These are phyloP conservation scores for Penicillium cataractarum DNA, from an alignment of 495 filamentous ascomycete genomes.

Conservation along the genomic window DNA sequence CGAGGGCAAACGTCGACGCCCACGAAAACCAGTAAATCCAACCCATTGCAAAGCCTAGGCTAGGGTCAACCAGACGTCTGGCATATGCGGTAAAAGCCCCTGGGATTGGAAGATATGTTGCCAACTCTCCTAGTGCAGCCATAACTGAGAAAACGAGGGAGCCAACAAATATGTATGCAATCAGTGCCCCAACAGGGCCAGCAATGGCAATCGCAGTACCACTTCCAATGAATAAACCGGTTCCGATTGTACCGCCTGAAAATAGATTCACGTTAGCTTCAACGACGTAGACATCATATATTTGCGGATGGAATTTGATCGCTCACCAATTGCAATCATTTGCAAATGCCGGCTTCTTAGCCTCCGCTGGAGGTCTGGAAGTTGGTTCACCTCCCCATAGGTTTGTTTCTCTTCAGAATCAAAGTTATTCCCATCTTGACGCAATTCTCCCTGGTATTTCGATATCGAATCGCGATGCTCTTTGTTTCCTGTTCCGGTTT, in stretches of 20 bases:
- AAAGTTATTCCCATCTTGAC: not conserved
- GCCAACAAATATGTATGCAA: conserved; percentile 61
- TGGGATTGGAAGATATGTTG: conserved; percentile 68
- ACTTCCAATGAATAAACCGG: conserved; percentile 69
- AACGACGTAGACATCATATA: too few relatives aligned
- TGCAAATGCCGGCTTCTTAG: conserved; percentile 3
- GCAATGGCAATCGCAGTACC: conserved; percentile 63
- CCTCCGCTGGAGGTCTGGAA: not conserved
- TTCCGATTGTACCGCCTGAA: conserved; percentile 68
- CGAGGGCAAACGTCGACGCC: conserved; percentile 64
- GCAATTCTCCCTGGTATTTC: not conserved
- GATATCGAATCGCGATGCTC: not conserved
- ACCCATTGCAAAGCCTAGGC: conserved; percentile 69
- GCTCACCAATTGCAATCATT: conserved; percentile 6
- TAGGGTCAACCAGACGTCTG: conserved; percentile 64
- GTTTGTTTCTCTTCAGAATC: conserved; percentile 2
- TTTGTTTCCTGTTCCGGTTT: not conserved
- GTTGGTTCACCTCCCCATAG: conserved; percentile 4
- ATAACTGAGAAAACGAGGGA: conserved; percentile 54
- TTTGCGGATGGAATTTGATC: not conserved
- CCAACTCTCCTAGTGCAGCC: conserved; percentile 61
- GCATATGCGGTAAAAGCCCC: conserved; percentile 70
- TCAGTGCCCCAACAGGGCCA: conserved; percentile 63
- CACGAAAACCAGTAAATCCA: conserved; percentile 63
- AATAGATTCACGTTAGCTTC: not conserved